A percentile compares a stretch with the other conserved stretches of the same genome.
Conservation (phyloP, 2,329 filamentous ascomycete species). For the Colletotrichum gigasporum region DNA sequence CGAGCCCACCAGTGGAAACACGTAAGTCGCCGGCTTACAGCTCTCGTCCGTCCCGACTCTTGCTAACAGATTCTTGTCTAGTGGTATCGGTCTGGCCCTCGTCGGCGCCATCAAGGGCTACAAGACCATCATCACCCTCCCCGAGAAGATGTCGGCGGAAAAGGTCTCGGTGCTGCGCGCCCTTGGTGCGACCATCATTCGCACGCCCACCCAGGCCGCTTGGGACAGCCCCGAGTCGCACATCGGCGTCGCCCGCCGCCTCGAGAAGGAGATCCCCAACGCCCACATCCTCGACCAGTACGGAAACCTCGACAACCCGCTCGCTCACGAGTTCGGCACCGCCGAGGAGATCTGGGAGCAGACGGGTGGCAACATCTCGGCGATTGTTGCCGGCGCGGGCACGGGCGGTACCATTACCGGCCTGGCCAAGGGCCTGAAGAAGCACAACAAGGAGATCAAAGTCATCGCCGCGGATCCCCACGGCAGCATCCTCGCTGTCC, state of each 20-base stretch:
- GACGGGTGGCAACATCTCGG: constrained; percentile 82
- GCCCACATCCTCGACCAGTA: constrained; percentile 98
- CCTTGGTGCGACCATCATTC: constrained; percentile 95
- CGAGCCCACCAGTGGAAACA: constrained; percentile 97
- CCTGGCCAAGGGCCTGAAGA: constrained; percentile 83
- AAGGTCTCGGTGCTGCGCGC: constrained; percentile 96
- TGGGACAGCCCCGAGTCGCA: constrained; percentile 96
- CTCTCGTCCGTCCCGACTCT: neutral
- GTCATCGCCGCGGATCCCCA: constrained; percentile 92
- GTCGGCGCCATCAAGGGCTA: constrained; percentile 97
- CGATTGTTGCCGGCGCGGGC: constrained; percentile 89
- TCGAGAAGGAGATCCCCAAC: constrained; percentile 96
- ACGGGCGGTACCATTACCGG: constrained; percentile 97
- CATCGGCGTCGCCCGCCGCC: constrained; percentile 89
- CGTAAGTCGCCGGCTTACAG: constrained; percentile 58
- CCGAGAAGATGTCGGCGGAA: constrained; percentile 99
- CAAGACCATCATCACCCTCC: constrained; percentile 97
- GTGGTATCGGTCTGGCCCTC: constrained; percentile 90
- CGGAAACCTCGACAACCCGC: constrained; percentile 87
- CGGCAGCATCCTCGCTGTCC: constrained; percentile 89
- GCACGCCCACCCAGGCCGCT: constrained; percentile 94
- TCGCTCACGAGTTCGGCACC: constrained; percentile 92
- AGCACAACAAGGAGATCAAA: constrained; percentile 87
- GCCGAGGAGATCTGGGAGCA: constrained; percentile 97
- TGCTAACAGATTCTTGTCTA: constrained; percentile 44